Evolutionary conservation across 2,329 filamentous ascomycete species (phyloP).

Genomic region (Ramichloridium luteum): DNA sequence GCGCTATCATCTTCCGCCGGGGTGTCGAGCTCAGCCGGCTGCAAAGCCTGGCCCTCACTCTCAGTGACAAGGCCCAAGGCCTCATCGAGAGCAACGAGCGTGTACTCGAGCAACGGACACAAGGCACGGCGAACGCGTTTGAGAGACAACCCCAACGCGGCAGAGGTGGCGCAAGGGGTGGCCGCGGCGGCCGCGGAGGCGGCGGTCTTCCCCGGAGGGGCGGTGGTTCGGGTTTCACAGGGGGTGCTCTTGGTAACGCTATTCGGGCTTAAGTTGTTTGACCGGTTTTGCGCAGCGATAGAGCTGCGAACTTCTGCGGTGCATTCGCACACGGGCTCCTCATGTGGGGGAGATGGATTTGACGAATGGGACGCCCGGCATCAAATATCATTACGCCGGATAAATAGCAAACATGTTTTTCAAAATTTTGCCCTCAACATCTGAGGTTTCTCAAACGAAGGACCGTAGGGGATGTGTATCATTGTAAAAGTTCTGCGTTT

Average conservation of each 20-base stretch:
- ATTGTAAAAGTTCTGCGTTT: too few relatives aligned
- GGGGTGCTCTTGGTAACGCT: slow-evolving; percentile 57
- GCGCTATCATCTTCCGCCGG: slow-evolving; percentile 97
- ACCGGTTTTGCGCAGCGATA: too few relatives aligned
- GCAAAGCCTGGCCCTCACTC: slow-evolving; percentile 84
- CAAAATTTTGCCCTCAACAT: too few relatives aligned
- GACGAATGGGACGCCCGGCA: too few relatives aligned
- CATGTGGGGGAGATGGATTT: too few relatives aligned
- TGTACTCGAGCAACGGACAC: slow-evolving; percentile 90
- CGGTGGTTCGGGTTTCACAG: slow-evolving; percentile 70
- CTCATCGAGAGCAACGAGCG: slow-evolving; percentile 97
- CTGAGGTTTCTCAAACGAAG: too few relatives aligned
- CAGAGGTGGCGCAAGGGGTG: slow-evolving; percentile 43
- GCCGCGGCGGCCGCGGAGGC: slow-evolving; percentile 47
- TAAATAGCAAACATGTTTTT: too few relatives aligned
- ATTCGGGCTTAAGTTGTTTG: slow-evolving; percentile 34
- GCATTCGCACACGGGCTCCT: too few relatives aligned
- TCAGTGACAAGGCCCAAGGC: slow-evolving; percentile 90
- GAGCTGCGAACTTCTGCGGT: too few relatives aligned
- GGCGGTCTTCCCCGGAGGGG: slow-evolving; percentile 56
- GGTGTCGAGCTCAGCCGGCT: slow-evolving; percentile 93
- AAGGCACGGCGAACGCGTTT: slow-evolving; percentile 90
- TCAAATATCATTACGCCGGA: too few relatives aligned
- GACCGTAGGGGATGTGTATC: too few relatives aligned
- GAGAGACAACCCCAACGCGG: slow-evolving; percentile 71